Conservation (phyloP, 1,284 basidiomycete species). For the Acaromyces ingoldii region DNA sequence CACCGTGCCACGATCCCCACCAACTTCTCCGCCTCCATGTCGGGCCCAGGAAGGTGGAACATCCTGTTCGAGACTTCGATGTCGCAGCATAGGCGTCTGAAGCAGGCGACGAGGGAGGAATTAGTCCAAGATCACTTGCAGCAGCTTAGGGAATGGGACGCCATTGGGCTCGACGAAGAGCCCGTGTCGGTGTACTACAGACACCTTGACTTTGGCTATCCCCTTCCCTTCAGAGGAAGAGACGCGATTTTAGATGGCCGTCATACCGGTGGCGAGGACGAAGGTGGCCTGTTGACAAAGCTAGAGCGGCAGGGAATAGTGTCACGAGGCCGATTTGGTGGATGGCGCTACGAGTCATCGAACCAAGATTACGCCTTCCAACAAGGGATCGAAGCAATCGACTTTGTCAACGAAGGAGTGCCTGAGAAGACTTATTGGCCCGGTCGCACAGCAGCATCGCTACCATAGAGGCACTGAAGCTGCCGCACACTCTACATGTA, state of each 20-base stretch:
- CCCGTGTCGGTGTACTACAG: neutral
- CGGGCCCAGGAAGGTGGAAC: neutral
- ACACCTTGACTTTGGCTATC: neutral
- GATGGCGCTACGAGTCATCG: conserved; percentile 6
- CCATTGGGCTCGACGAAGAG: neutral
- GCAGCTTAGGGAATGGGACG: neutral
- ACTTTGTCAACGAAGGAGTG: neutral
- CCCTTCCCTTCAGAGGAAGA: conserved; percentile 1
- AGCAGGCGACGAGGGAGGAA: neutral
- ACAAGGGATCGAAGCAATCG: conserved; percentile 3
- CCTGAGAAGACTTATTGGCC: neutral
- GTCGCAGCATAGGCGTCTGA: conserved; percentile 1
- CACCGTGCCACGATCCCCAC: conserved; percentile 1
- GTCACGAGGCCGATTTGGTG: conserved; percentile 1
- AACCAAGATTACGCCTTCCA: conserved; percentile 7
- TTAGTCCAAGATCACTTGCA: neutral
- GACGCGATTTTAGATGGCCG: neutral
- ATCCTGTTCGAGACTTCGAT: conserved; percentile 5
- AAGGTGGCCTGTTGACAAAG: too few species aligned
- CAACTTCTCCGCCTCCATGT: conserved; percentile 2
- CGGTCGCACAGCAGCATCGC: too few species aligned
- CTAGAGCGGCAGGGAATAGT: conserved; percentile 1
- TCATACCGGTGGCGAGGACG: neutral
- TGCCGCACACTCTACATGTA: too few species aligned
- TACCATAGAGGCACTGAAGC: too few species aligned